Evolutionary conservation across 1,139 yeast species (phyloP).

Genomic region (Magnusiomyces tetraspermus): DNA sequence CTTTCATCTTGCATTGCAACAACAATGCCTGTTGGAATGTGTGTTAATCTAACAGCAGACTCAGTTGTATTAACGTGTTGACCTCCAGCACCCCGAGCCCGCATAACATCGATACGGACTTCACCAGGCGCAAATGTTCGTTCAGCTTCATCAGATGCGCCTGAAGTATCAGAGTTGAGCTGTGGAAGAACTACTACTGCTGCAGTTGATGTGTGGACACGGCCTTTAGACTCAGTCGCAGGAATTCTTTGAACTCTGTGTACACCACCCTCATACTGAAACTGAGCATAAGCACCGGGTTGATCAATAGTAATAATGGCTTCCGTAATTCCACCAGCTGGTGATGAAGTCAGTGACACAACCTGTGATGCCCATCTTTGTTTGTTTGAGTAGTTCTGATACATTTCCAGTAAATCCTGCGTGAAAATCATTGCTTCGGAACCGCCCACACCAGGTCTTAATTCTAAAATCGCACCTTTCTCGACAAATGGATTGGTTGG

Average conservation of each 20-base stretch:
- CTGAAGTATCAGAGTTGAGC: constrained; percentile 48
- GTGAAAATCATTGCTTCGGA: constrained; percentile 86
- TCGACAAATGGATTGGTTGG: constrained; percentile 76
- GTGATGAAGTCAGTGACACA: constrained; percentile 43
- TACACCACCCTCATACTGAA: constrained; percentile 88
- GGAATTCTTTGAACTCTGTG: constrained; percentile 95
- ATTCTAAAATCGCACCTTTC: constrained; percentile 68
- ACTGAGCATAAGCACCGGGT: constrained; percentile 62
- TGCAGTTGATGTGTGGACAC: constrained; percentile 92
- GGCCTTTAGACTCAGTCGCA: constrained; percentile 83
- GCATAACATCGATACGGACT: constrained; percentile 85
- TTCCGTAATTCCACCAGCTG: constrained; percentile 61
- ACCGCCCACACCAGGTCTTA: constrained; percentile 96
- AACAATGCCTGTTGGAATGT: constrained; percentile 80
- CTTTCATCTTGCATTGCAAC: constrained; percentile 92
- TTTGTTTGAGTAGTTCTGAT: constrained; percentile 55
- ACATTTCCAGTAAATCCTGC: constrained; percentile 71
- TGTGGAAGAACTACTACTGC: constrained; percentile 93
- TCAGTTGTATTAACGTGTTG: constrained; percentile 98
- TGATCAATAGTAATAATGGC: constrained; percentile 67
- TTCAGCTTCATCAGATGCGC: constrained; percentile 48
- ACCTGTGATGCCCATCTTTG: constrained; percentile 60
- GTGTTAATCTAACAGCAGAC: constrained; percentile 90
- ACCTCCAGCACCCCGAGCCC: constrained; percentile 97
- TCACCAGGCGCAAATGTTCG: constrained; percentile 78